These are phyloP conservation scores for Zygosaccharomyces sapae DNA, from an alignment of 1,139 yeast genomes.

Conservation along the genomic window DNA sequence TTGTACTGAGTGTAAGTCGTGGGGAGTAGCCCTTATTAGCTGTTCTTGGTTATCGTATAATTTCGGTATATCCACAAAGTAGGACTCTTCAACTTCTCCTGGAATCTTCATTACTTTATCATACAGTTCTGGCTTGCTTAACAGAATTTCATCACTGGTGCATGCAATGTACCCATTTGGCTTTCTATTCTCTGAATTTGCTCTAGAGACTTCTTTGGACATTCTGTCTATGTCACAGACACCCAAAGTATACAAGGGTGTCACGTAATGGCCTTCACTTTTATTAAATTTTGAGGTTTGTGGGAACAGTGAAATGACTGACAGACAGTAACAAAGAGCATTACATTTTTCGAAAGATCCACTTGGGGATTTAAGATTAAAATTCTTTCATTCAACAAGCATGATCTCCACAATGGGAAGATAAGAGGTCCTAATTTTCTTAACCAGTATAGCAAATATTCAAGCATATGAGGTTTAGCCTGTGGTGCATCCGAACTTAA, in stretches of 20 bases:
- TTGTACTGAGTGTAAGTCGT: conserved; percentile 33
- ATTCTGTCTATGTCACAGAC: conserved; percentile 35
- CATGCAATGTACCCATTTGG: conserved; percentile 52
- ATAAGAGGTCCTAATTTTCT: conserved; percentile 63
- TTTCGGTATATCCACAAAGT: conserved; percentile 27
- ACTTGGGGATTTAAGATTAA: conserved; percentile 49
- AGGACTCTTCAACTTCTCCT: conserved; percentile 25
- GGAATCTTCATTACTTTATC: conserved; percentile 47
- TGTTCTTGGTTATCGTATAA: conserved; percentile 21
- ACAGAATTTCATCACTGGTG: conserved; percentile 67
- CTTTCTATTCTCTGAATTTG: conserved; percentile 14
- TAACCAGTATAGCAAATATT: conserved; percentile 28
- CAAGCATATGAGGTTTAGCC: conserved; percentile 22
- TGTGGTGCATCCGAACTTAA: conserved; percentile 3
- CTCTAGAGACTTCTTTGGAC: conserved; percentile 19
- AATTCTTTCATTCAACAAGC: conserved; percentile 58
- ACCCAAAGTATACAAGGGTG: conserved; percentile 63
- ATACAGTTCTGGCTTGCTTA: conserved; percentile 53
- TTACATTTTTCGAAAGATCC: conserved; percentile 42
- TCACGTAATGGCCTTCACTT: conserved; percentile 32
- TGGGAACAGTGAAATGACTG: conserved; percentile 48
- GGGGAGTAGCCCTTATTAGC: conserved; percentile 38
- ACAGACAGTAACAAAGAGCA: conserved; percentile 46
- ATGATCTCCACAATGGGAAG: conserved; percentile 66
- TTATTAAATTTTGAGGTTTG: conserved; percentile 25